phyloP scores from a whole-genome alignment of 1,284 basidiomycete species.

The Cutaneotrichosporon sp. region DNA sequence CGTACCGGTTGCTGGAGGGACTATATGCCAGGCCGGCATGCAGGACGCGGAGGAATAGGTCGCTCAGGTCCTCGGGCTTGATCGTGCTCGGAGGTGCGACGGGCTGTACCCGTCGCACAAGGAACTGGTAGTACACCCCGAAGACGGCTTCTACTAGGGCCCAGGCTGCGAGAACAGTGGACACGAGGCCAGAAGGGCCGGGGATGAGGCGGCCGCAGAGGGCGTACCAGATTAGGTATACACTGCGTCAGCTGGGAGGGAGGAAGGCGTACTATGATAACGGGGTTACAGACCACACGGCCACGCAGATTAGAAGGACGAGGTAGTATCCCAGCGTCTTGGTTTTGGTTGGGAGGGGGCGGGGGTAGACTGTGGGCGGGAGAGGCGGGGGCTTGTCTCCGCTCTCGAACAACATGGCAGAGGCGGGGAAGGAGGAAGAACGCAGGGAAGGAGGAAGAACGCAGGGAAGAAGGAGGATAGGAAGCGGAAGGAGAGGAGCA shows the following conservation, averaged over 20 bases:
- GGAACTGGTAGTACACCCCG: constrained; percentile 66
- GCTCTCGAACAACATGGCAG: constrained; percentile 8
- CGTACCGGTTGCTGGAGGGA: neutral
- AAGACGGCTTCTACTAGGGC: constrained; percentile 59
- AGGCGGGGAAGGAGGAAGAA: neutral
- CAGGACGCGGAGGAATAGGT: constrained; percentile 62
- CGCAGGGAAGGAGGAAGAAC: neutral
- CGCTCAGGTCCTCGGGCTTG: constrained; percentile 59
- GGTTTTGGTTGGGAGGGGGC: neutral
- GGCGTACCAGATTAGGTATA: constrained; percentile 57
- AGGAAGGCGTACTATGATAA: constrained; percentile 61
- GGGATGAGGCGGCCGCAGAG: constrained; percentile 52
- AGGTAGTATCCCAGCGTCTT: constrained; percentile 34
- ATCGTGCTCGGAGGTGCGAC: constrained; percentile 54
- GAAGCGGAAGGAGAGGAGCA: no score
- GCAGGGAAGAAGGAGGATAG: neutral
- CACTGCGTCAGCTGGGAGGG: constrained; percentile 26
- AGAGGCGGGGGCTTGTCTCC: constrained; percentile 16
- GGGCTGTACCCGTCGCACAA: constrained; percentile 60
- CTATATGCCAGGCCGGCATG: constrained; percentile 57
- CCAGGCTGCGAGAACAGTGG: constrained; percentile 36
- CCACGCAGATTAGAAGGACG: constrained; percentile 56
- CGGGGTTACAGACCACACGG: constrained; percentile 69
- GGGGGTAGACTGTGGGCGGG: constrained; percentile 17
- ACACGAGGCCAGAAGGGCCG: neutral